Base-by-base conservation (phyloP, 2,329 filamentous ascomycete genomes). In the Penicillium oxalicum region DNA sequence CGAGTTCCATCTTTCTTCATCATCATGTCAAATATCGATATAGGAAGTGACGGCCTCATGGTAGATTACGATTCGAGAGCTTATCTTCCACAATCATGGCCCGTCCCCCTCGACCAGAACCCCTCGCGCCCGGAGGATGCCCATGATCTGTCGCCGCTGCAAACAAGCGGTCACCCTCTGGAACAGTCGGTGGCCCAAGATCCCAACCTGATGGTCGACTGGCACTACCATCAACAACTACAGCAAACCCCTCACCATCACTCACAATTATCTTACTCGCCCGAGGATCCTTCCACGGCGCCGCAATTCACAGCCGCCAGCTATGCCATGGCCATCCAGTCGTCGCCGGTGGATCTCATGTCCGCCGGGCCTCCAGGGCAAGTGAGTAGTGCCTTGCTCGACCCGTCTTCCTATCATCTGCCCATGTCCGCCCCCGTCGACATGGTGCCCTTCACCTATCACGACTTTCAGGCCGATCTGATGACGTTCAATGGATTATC, bases 381-480 rank as follows among this genome's bases (percentile, higher is more conserved):
- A 35, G 74, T 88, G 52, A 82, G 83, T 54, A 73, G 81, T 12
- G 67, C 69, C 53, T 75, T 83, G 55, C 74, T 89, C 61, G 84
- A 86, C 51, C 29, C 29, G 29, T 77, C 80, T 33, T 72, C 81
- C 4, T 90, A 86, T 69, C 48, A 50, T 39, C 55, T 75, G 37
- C 66, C 71, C 11, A 57, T 76, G 38, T 63, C 69, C 77, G 71
- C 81, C 74, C 64, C 73, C 48, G 65, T 88, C 75, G 84, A 81
- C 53, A 79, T 82, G 55, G 83, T 87, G 72, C 81, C 84, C 43
- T 74, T 73, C 51, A 84, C 86, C 57, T 90, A 86, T 82, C 83
- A 88, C 54, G 89, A 95, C 62, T 87, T 95, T 61, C 83, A 87
- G 58, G 77, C 80, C 49, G 82, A 85, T 64, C 74, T 86, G 58